phyloP scores from a whole-genome alignment of 1,139 yeast genomes.

The Saccharomycopsis hybrid region DNA sequence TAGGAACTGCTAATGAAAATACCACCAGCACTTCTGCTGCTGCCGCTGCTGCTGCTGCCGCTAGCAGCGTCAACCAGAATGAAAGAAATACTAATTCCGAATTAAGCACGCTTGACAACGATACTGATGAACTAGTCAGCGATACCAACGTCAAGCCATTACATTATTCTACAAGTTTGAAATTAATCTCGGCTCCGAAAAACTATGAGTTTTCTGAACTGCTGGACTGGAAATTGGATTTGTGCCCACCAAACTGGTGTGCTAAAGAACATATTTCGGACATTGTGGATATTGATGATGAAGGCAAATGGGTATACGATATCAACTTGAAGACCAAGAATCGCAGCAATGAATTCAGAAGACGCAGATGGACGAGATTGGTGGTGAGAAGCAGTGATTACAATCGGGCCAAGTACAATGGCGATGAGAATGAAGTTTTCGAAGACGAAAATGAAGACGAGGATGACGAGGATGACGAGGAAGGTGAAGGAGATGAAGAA shows the following conservation, averaged over 20 bases:
- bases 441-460: constrained; percentile 1
- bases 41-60: background rate
- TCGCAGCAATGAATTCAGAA: constrained; percentile 32
- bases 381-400: constrained; percentile 13
- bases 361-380: constrained; percentile 48
- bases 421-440: constrained; percentile 6
- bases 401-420: constrained; percentile 5
- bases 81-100: too few species aligned
- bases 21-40: background rate
- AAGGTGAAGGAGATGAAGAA: background rate
- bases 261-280: constrained; percentile 41
- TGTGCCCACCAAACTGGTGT: constrained; percentile 56
- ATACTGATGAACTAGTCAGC: background rate
- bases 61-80: background rate
- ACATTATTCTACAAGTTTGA: background rate
- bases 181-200: constrained; percentile 12
- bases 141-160: background rate
- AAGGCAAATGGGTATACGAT: constrained; percentile 79
- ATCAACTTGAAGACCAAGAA: constrained; percentile 24
- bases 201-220: constrained; percentile 2
- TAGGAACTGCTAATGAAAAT: background rate
- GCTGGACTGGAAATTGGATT: constrained; percentile 50
- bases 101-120: background rate
- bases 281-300: constrained; percentile 53
- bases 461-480: background rate